Conservation (phyloP, 2,329 filamentous ascomycete species). For the Parasarocladium wereldwijsianum region DNA sequence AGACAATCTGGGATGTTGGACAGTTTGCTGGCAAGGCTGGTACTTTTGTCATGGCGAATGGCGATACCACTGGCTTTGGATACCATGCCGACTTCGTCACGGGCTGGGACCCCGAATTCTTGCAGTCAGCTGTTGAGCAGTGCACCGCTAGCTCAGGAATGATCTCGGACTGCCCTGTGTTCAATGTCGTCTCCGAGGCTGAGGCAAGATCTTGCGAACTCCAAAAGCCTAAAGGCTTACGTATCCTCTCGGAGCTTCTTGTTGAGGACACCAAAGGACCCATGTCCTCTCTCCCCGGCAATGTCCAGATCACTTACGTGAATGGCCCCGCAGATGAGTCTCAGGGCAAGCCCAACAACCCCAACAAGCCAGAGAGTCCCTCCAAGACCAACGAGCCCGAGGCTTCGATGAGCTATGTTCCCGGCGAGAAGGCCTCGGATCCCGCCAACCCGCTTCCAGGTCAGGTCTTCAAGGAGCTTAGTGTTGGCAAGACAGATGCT, state of each 20-base stretch:
- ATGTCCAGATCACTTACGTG: slow-evolving; percentile 27
- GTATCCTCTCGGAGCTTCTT: slow-evolving; percentile 1
- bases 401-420: slow-evolving; percentile 20
- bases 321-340: slow-evolving; percentile 9
- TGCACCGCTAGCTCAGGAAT: slow-evolving; percentile 60
- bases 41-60: slow-evolving; percentile 62
- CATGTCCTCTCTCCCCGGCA: slow-evolving; percentile 50
- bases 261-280: slow-evolving; percentile 36
- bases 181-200: slow-evolving; percentile 50
- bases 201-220: slow-evolving; percentile 48
- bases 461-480: slow-evolving; percentile 24
- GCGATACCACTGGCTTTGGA: slow-evolving; percentile 61
- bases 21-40: slow-evolving; percentile 48
- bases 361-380: slow-evolving; percentile 5
- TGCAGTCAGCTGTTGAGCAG: slow-evolving; percentile 56
- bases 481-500: slow-evolving; percentile 7
- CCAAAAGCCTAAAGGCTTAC: slow-evolving; percentile 22
- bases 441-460: slow-evolving; percentile 23
- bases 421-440: slow-evolving; percentile 18
- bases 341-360: slow-evolving; percentile 3
- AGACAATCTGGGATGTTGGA: slow-evolving; percentile 70
- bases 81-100: slow-evolving; percentile 72
- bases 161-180: slow-evolving; percentile 61
- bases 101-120: slow-evolving; percentile 57
- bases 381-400: slow-evolving; percentile 11